These are phyloP conservation scores for Dictyostelium discoideum DNA, from an alignment of 78 protist species.

Conservation along the genomic window dicty_2.7 NC_007090.3:2337501-2338000, in stretches of 20 bases:
- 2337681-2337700: constrained; percentile 41
- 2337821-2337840: not conserved
- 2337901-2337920: constrained; percentile 27
- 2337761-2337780: not conserved
- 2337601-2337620: not conserved
- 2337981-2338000: not conserved
- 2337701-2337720: not conserved
- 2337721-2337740: constrained; percentile 51
- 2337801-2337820: not conserved
- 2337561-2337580: not conserved
- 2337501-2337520: constrained; percentile 24
- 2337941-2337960: constrained; percentile 33
- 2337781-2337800: constrained; percentile 46
- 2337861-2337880: no score
- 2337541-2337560: constrained; percentile 44
- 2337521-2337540: not conserved
- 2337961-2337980: not conserved
- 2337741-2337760: constrained; percentile 33
- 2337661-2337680: not conserved
- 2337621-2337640: not conserved
- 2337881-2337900: no score
- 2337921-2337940: constrained; percentile 47
- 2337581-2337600: not conserved
- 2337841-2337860: no score
- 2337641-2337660: not conserved